Evolutionary conservation across 495 filamentous ascomycete species (phyloP).

Genomic region (Trichoderma gamsii): DNA sequence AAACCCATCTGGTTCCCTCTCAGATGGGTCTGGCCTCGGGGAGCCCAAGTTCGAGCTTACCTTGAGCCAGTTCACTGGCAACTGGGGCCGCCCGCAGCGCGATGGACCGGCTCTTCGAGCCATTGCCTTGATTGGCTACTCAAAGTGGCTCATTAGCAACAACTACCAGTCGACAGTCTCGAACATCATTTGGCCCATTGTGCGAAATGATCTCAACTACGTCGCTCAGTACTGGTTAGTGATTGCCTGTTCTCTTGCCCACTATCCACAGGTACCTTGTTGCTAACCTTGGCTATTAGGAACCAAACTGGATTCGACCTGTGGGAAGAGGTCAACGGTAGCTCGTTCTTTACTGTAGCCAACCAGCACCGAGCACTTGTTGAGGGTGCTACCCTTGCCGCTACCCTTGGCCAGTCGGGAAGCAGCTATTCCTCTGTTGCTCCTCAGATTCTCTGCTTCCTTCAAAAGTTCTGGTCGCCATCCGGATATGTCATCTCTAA

Average conservation of each 20-base stretch:
- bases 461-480: slow-evolving; percentile 57
- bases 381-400: slow-evolving; percentile 57
- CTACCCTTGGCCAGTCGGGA: slow-evolving; percentile 37
- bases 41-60: slow-evolving; percentile 59
- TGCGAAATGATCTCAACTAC: slow-evolving; percentile 64
- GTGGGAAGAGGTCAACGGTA: slow-evolving; percentile 63
- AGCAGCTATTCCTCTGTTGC: slow-evolving; percentile 47
- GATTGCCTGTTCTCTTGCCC: not conserved
- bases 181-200: slow-evolving; percentile 52
- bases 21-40: slow-evolving; percentile 47
- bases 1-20: slow-evolving; percentile 53
- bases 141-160: slow-evolving; percentile 43
- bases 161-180: slow-evolving; percentile 38
- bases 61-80: slow-evolving; percentile 52
- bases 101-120: slow-evolving; percentile 68
- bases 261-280: not conserved
- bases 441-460: slow-evolving; percentile 56
- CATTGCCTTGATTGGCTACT: slow-evolving; percentile 47
- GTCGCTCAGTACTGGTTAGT: slow-evolving; percentile 60
- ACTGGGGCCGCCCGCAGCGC: slow-evolving; percentile 66
- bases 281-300: slow-evolving; percentile 13
- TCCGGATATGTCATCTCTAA: slow-evolving; percentile 53
- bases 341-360: slow-evolving; percentile 52
- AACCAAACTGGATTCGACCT: slow-evolving; percentile 62
- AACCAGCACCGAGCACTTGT: slow-evolving; percentile 47